Base-by-base conservation (phyloP, 75 land plant species). In the Chamaecyparis obtusa region DNA sequence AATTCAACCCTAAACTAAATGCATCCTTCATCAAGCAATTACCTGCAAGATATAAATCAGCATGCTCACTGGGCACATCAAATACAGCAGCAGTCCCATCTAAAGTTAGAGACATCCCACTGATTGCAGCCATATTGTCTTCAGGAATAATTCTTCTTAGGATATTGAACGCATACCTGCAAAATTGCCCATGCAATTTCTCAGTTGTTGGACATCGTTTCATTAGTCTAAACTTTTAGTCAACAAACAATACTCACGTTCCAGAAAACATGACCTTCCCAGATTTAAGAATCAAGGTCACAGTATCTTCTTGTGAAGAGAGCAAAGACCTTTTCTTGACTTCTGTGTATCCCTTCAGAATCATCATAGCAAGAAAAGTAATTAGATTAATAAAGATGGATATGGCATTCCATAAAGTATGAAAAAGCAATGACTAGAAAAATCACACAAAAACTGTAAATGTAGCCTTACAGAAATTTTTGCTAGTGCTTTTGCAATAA, bases 401-500 rank as follows among this genome's bases (percentile, higher is more conserved):
- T 4, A 5, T 64, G 6, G n/a, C 27, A 64, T 17, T 24, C 27
- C n/a, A 4, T 32, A 2, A 3, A 74, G 16, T 74, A 32, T 33
- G 36, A 74, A 74, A 32, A 16, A 13, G 36, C 0, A 64, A 64
- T 64, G 69, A 64, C 5, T 27, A 64, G 24, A 14, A 13, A 72
- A 74, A 74, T 9, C 3, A 13, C 13, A 74, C 15, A 81, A 81
- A 43, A 9, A 9, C 15, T 81, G 27, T 10, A 43, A n/a, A 11
- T 27, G 8, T 27, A 84, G 8, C 57, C 99, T 91, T 89, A 97
- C 99, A 49, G 95, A 91, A 85, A 94, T 91, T 88, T 94, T 96
- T 33, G 99, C 99, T 72, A 98, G 93, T 41, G 99, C 99, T 83
- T 98, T 98, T 24, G 99, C 96, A 85, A 98, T 93, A 10, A 98